phyloP scores from a whole-genome alignment of 306 rosid genomes.

The Alnus rubra region DNA sequence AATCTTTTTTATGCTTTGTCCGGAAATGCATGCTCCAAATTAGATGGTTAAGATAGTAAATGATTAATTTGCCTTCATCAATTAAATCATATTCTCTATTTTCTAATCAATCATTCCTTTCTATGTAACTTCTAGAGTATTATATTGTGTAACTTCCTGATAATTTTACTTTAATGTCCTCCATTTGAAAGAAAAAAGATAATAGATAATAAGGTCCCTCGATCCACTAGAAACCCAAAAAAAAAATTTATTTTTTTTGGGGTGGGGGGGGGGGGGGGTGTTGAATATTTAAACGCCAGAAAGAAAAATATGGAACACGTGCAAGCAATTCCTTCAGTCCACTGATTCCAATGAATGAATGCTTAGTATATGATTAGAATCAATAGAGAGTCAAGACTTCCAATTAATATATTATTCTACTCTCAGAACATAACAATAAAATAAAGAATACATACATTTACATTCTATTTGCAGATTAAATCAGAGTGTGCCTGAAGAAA shows the following conservation, averaged over 20 bases:
- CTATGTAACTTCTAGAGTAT: not conserved
- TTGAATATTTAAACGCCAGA: not conserved
- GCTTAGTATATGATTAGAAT: not conserved
- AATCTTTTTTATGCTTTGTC: no score
- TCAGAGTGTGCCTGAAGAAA: slow-evolving; percentile 3
- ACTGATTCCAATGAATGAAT: not conserved
- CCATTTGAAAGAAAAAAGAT: not conserved
- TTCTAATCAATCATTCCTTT: not conserved
- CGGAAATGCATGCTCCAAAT: not conserved
- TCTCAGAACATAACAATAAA: not conserved
- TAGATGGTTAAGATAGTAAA: not conserved
- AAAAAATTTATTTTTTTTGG: not conserved
- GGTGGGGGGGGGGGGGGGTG: no score
- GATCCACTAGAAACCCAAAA: not conserved
- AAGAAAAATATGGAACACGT: not conserved
- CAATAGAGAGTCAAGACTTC: not conserved
- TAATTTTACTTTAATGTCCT: not conserved
- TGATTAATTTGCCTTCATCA: not conserved
- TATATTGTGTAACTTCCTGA: not conserved
- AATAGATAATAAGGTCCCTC: not conserved
- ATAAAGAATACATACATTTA: not conserved
- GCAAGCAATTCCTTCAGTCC: not conserved
- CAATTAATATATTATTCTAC: not conserved
- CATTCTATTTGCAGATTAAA: not conserved
- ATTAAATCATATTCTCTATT: not conserved